Evolutionary conservation across 805 yeast species (phyloP).

Genomic region (Candida takata): DNA sequence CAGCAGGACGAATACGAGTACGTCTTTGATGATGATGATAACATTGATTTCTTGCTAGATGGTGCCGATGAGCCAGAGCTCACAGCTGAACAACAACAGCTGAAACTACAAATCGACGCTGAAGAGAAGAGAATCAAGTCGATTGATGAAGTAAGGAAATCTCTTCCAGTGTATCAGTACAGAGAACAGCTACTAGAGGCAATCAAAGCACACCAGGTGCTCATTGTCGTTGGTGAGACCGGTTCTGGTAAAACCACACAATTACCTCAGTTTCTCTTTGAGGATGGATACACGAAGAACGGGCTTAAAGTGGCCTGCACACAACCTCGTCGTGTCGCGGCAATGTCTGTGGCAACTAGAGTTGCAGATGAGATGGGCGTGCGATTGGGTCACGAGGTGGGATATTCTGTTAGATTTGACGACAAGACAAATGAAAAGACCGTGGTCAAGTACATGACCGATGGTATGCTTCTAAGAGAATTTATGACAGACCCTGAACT

Average conservation of each 20-base stretch:
- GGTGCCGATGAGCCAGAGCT: conserved; percentile 18
- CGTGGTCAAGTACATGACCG: conserved; percentile 82
- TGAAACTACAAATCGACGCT: conserved; percentile 28
- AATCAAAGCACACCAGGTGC: conserved; percentile 53
- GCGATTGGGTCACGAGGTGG: conserved; percentile 79
- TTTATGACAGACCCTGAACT: conserved; percentile 70
- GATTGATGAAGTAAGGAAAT: conserved; percentile 40
- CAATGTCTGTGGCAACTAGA: conserved; percentile 81
- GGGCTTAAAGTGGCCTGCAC: conserved; percentile 75
- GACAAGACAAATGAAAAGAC: conserved; percentile 64
- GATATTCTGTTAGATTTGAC: conserved; percentile 85
- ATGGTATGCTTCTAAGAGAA: conserved; percentile 90
- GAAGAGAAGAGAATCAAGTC: conserved; percentile 28
- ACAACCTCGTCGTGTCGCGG: conserved; percentile 95
- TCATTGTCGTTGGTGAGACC: conserved; percentile 79
- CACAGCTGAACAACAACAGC: conserved; percentile 26
- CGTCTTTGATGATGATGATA: conserved; percentile 66
- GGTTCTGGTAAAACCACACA: conserved; percentile 97
- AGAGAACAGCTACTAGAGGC: conserved; percentile 54
- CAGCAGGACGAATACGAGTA: conserved; percentile 55
- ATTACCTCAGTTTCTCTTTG: conserved; percentile 78
- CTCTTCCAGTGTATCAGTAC: conserved; percentile 69
- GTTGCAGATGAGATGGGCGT: conserved; percentile 87
- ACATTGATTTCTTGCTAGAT: conserved; percentile 44
- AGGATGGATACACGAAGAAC: conserved; percentile 64